Evolutionary conservation across 768 basidiomycete species (phyloP).

Genomic region (Kwoniella sp.): DNA sequence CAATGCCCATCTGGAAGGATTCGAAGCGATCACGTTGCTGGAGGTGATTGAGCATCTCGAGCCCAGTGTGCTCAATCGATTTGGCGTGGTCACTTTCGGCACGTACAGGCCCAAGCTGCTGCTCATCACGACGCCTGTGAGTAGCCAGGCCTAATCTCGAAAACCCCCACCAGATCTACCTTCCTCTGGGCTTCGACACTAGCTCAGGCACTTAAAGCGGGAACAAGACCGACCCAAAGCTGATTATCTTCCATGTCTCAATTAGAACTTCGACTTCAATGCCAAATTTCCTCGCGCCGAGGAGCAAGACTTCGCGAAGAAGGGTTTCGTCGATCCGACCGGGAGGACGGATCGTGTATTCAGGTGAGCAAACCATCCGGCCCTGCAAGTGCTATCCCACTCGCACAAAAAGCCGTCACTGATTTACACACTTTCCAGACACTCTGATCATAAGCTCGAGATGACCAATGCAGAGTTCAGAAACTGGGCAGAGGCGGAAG

Average conservation of each 20-base stretch:
- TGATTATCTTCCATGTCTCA: not conserved
- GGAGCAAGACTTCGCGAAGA: constrained; percentile 33
- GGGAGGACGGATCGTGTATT: constrained; percentile 56
- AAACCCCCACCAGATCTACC: too few relatives aligned
- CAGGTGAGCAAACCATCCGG: constrained; percentile 51
- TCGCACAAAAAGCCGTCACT: constrained; percentile 6
- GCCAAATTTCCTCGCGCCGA: constrained; percentile 52
- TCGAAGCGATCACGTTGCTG: constrained; percentile 53
- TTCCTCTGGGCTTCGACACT: not conserved
- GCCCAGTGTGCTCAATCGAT: constrained; percentile 47
- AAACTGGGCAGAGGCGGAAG: constrained; percentile 43
- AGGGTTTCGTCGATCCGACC: constrained; percentile 55
- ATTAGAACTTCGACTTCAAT: constrained; percentile 54
- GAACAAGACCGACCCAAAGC: not conserved
- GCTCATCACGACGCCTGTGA: constrained; percentile 54
- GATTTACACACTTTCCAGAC: constrained; percentile 18
- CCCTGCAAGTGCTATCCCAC: constrained; percentile 2
- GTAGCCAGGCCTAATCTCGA: constrained; percentile 14
- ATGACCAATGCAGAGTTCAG: constrained; percentile 55
- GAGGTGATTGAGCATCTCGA: constrained; percentile 57
- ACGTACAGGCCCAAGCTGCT: constrained; percentile 53
- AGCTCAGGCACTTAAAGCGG: not conserved
- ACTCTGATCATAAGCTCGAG: constrained; percentile 56
- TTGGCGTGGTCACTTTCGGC: constrained; percentile 55
- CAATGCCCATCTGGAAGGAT: constrained; percentile 51